Conservation (phyloP, 768 basidiomycete genomes). For the Mycena vulgaris region DNA sequence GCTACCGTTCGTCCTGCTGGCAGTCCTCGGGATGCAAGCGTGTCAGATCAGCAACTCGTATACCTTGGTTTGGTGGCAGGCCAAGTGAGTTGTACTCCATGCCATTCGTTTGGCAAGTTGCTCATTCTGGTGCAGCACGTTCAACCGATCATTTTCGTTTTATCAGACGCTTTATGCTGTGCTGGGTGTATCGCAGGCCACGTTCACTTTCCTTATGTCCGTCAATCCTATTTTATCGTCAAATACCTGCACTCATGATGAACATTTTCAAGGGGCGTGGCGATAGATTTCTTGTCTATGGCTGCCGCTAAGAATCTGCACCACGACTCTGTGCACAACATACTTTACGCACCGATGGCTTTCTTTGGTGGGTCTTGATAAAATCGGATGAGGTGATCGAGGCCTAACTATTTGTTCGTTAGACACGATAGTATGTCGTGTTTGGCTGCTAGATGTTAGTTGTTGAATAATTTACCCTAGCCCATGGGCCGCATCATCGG, state of each 20-base stretch:
- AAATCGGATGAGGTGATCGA: neutral
- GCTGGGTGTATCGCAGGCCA: constrained; percentile 69
- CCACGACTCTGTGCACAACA: constrained; percentile 65
- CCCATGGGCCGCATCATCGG: constrained; percentile 74
- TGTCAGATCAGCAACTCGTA: constrained; percentile 75
- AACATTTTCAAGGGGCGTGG: constrained; percentile 57
- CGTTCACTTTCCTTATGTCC: constrained; percentile 72
- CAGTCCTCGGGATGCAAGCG: constrained; percentile 72
- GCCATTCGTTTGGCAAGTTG: neutral
- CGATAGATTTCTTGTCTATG: constrained; percentile 70
- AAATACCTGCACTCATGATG: constrained; percentile 8
- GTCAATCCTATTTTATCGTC: constrained; percentile 34
- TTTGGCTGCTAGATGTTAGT: neutral
- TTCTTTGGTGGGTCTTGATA: constrained; percentile 74
- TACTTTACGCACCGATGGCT: constrained; percentile 81
- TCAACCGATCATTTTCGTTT: constrained; percentile 65
- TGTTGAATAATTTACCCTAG: constrained; percentile 62
- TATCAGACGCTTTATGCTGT: constrained; percentile 78
- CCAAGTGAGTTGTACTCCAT: constrained; percentile 58
- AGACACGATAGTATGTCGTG: constrained; percentile 32
- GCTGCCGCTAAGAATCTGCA: constrained; percentile 77
- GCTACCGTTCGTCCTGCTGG: constrained; percentile 64
- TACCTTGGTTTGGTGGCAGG: constrained; percentile 82
- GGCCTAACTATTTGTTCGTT: neutral
- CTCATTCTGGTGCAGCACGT: constrained; percentile 52